These are phyloP conservation scores for Xylaria sp. DNA, from an alignment of 2,329 filamentous ascomycete genomes.

Conservation along the genomic window DNA sequence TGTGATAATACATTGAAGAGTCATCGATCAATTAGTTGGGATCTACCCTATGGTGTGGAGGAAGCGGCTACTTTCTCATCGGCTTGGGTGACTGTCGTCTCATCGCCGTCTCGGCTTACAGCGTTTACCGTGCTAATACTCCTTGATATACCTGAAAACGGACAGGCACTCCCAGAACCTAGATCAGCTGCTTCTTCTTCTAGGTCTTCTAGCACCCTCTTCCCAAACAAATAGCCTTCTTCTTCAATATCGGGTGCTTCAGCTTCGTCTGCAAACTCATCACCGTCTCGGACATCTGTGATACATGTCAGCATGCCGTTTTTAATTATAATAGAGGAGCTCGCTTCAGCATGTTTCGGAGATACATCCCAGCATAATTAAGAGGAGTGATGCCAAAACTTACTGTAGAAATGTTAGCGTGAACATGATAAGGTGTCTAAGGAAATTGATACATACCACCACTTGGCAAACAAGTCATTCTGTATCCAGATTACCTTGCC, in stretches of 20 bases:
- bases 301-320: conserved; percentile 19
- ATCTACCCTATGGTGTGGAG: neutral
- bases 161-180: conserved; percentile 32
- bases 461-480: conserved; percentile 86
- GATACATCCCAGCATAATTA: neutral
- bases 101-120: conserved; percentile 3
- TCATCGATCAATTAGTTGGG: neutral
- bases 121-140: conserved; percentile 26
- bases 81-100: neutral
- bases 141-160: conserved; percentile 40
- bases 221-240: conserved; percentile 73
- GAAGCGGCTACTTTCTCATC: neutral
- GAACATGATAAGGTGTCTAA: conserved; percentile 49
- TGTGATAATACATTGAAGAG: conserved; percentile 21
- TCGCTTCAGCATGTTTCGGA: neutral
- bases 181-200: conserved; percentile 50
- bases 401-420: conserved; percentile 28
- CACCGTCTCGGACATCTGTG: conserved; percentile 65
- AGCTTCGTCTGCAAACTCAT: conserved; percentile 63
- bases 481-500: conserved; percentile 89
- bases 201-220: conserved; percentile 62
- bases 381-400: conserved; percentile 7
- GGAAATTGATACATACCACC: conserved; percentile 56
- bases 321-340: neutral
- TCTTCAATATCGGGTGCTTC: conserved; percentile 64